Percentiles rank a stretch among this genome's conserved stretches.
Conservation (phyloP, 805 yeast genomes). For the Yarrowia sp. region DNA sequence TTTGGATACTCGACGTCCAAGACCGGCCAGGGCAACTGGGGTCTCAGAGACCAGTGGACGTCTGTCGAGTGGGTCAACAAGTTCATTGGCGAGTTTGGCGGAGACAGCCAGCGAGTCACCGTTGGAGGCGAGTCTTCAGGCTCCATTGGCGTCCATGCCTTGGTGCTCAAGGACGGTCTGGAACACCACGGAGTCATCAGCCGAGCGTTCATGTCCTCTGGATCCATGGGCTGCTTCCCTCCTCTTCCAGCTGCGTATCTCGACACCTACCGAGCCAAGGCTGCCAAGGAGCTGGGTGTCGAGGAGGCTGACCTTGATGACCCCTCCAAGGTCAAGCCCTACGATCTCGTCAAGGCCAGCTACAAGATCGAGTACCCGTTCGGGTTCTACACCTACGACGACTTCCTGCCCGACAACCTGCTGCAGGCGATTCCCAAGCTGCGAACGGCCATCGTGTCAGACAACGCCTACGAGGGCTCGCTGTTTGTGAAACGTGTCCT, state of each 20-base stretch:
- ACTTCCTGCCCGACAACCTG: constrained; percentile 24
- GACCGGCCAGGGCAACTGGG: constrained; percentile 50
- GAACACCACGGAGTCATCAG: constrained; percentile 13
- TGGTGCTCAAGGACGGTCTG: constrained; percentile 4
- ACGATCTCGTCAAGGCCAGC: constrained; percentile 7
- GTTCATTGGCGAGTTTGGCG: constrained; percentile 56
- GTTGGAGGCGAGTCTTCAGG: constrained; percentile 56
- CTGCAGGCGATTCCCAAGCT: constrained; percentile 12
- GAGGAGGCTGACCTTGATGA: constrained; percentile 15
- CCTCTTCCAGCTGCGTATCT: constrained; percentile 1
- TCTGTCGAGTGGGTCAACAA: constrained; percentile 56
- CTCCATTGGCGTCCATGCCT: constrained; percentile 13
- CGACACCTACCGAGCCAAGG: constrained; percentile 13
- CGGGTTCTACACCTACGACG: constrained; percentile 24
- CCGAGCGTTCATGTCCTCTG: constrained; percentile 27
- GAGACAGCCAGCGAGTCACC: constrained; percentile 54
- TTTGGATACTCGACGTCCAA: constrained; percentile 53
- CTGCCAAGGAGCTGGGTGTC: constrained; percentile 28
- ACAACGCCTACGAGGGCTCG: constrained; percentile 26
- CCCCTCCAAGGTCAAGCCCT: neutral
- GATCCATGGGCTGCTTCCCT: constrained; percentile 19
- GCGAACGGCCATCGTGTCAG: constrained; percentile 8
- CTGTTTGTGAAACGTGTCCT: constrained; percentile 16
- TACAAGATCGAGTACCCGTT: constrained; percentile 32
- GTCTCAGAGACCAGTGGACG: constrained; percentile 56